phyloP scores from a whole-genome alignment of 176 grass and related monocot species.

The Areca catechu region DNA sequence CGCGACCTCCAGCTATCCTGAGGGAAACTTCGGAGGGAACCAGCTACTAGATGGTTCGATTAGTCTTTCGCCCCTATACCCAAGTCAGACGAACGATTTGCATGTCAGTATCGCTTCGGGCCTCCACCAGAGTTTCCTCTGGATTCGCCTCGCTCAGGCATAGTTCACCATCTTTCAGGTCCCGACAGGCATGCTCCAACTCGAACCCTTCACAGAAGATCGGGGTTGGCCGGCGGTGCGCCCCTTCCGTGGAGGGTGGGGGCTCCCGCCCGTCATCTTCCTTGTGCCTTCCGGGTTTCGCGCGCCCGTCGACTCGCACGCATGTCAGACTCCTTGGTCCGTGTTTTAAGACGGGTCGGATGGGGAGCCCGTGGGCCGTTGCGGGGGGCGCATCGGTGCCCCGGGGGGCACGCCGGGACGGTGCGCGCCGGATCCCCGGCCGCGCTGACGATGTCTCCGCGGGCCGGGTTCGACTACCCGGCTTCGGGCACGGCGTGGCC shows the following conservation, averaged over 20 bases:
- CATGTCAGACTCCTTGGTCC: slow-evolving; percentile 80
- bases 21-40: slow-evolving; percentile 53
- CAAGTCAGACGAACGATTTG: slow-evolving; percentile 45
- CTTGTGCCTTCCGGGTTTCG: no score
- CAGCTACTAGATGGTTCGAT: slow-evolving; percentile 65
- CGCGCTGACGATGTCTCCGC: no score
- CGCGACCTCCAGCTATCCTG: slow-evolving; percentile 31
- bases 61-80: slow-evolving; percentile 65
- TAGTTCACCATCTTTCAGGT: slow-evolving; percentile 43
- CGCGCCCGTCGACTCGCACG: no score
- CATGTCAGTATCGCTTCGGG: slow-evolving; percentile 41
- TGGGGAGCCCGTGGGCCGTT: slow-evolving; percentile 43
- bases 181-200: slow-evolving; percentile 48
- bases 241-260: no score
- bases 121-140: slow-evolving; percentile 44
- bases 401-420: no score
- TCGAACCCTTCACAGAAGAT: slow-evolving; percentile 78
- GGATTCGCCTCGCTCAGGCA: slow-evolving; percentile 11
- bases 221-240: slow-evolving; percentile 45
- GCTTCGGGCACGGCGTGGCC: no score
- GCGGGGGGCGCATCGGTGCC: no score
- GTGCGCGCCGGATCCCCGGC: no score
- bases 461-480: no score
- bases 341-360: slow-evolving; percentile 73
- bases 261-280: no score